Evolutionary conservation across 1,284 basidiomycete genomes (phyloP).

Genomic region (Chiua sp.): DNA sequence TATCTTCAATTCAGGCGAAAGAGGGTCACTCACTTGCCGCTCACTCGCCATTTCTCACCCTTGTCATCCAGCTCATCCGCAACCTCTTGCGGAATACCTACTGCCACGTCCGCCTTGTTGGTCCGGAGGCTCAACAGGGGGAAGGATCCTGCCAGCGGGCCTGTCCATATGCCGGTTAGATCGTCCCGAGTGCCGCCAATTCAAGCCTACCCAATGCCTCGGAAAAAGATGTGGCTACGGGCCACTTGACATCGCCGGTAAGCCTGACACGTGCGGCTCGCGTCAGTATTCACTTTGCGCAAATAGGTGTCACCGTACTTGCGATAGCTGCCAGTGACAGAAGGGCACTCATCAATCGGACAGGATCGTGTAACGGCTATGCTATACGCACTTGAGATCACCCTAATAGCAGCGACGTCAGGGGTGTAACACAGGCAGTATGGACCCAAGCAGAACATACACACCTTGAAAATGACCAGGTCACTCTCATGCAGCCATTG

Average conservation of each 20-base stretch:
- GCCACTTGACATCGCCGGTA: conserved; percentile 91
- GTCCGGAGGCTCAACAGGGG: conserved; percentile 88
- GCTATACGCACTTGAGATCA: conserved; percentile 77
- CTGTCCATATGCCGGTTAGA: conserved; percentile 42
- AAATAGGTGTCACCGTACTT: conserved; percentile 60
- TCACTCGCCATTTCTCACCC: conserved; percentile 80
- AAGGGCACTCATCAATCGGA: conserved; percentile 3
- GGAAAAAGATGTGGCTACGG: conserved; percentile 79
- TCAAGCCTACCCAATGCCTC: conserved; percentile 70
- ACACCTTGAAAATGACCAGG: conserved; percentile 91
- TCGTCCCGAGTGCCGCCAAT: neutral
- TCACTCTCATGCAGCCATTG: conserved; percentile 65
- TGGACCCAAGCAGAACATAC: conserved; percentile 11
- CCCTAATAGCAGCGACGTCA: conserved; percentile 61
- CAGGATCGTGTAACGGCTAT: neutral
- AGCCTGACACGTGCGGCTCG: conserved; percentile 57
- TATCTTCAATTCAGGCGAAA: neutral
- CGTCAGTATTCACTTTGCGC: conserved; percentile 27
- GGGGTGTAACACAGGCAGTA: conserved; percentile 1
- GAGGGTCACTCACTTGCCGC: conserved; percentile 73
- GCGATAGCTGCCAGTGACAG: conserved; percentile 68
- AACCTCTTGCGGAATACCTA: conserved; percentile 71
- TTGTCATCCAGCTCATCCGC: conserved; percentile 70
- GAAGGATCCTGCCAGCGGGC: conserved; percentile 81
- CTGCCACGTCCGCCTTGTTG: conserved; percentile 96